Conservation (phyloP, 1,139 yeast genomes). For the Lodderomyces orthopsilosis region DNA sequence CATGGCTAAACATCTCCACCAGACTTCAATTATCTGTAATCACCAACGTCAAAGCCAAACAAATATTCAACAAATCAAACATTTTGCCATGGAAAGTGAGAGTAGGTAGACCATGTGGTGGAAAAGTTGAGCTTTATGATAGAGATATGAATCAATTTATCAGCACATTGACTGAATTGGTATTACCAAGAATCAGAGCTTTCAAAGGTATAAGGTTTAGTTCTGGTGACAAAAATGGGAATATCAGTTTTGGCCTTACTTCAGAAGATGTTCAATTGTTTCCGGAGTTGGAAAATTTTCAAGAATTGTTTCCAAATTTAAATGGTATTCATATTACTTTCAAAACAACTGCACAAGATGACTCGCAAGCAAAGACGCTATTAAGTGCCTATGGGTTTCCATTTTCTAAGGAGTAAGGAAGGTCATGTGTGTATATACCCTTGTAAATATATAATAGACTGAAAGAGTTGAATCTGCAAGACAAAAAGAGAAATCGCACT, state of each 20-base stretch:
- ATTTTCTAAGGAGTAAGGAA: conserved; percentile 33
- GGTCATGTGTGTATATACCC: background rate
- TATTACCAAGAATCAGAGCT: conserved; percentile 88
- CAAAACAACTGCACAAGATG: conserved; percentile 88
- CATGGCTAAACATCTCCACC: conserved; percentile 75
- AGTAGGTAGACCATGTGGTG: conserved; percentile 90
- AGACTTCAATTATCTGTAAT: conserved; percentile 85
- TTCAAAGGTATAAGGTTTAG: conserved; percentile 73
- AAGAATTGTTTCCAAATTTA: conserved; percentile 84
- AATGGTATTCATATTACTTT: conserved; percentile 85
- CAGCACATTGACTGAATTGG: conserved; percentile 84
- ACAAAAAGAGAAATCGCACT: no score
- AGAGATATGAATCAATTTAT: conserved; percentile 84
- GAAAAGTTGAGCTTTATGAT: conserved; percentile 75
- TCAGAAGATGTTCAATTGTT: conserved; percentile 76
- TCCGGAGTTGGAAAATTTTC: conserved; percentile 92
- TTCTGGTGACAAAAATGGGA: conserved; percentile 84
- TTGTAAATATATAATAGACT: conserved; percentile 5
- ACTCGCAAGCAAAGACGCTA: conserved; percentile 85
- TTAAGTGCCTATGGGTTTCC: conserved; percentile 84
- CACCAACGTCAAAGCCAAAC: conserved; percentile 81
- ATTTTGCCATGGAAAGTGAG: conserved; percentile 87
- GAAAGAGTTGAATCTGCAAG: background rate
- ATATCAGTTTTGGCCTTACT: conserved; percentile 78
- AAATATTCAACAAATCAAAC: conserved; percentile 72